Evolutionary conservation across 164 flowering plant species (phyloP).

Genomic region (Piper betle): DNA sequence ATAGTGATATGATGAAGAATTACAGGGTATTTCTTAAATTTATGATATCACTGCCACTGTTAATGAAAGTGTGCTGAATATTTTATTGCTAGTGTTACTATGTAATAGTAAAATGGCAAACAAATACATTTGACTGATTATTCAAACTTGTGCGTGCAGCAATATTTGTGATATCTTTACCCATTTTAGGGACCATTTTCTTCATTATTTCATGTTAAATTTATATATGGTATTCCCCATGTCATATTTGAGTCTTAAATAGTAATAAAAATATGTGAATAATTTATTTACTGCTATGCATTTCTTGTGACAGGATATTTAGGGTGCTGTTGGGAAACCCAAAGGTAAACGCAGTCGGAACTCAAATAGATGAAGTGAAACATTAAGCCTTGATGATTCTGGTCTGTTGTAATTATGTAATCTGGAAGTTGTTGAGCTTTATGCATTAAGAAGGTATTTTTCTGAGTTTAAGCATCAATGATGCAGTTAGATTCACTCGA

Average conservation of each 20-base stretch:
- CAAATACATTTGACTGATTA: no score
- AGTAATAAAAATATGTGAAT: not conserved
- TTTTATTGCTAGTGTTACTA: no score
- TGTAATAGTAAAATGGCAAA: no score
- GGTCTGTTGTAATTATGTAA: constrained; percentile 29
- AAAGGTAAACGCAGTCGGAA: constrained; percentile 15
- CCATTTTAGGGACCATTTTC: no score
- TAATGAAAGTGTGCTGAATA: no score
- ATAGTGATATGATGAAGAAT: no score
- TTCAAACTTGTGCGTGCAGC: no score
- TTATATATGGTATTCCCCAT: no score
- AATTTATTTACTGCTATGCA: not conserved
- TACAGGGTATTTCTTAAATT: no score
- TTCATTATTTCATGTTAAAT: no score
- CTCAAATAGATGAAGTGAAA: constrained; percentile 14
- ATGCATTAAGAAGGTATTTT: not conserved
- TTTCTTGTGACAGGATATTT: constrained; percentile 38
- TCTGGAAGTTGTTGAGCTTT: not conserved
- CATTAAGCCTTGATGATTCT: constrained; percentile 45
- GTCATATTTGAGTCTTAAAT: not conserved
- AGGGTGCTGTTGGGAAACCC: constrained; percentile 17
- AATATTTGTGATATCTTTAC: no score
- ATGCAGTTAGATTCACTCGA: constrained; percentile 61
- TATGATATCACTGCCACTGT: no score
- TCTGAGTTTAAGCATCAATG: constrained; percentile 5